Evolutionary conservation across 805 yeast species (phyloP).

Genomic region (Ogataea methylovora): DNA sequence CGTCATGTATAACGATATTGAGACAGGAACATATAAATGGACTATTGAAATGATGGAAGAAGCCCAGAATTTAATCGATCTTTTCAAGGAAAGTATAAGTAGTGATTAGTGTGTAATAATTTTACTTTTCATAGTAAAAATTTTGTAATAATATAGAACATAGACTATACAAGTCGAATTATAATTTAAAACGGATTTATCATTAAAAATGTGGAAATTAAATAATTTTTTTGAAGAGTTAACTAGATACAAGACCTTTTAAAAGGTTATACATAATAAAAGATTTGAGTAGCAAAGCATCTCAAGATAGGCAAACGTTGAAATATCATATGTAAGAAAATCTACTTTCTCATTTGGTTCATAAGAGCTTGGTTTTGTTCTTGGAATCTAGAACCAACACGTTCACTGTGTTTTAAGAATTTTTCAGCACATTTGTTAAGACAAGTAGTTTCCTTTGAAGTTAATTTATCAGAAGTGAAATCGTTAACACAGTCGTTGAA

Average conservation of each 20-base stretch:
- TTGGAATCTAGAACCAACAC: slow-evolving; percentile 98
- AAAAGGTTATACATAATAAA: too few relatives aligned
- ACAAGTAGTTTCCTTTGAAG: slow-evolving; percentile 80
- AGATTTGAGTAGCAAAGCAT: too few relatives aligned
- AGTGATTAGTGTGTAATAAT: too few relatives aligned
- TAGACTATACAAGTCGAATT: too few relatives aligned
- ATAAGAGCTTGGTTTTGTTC: slow-evolving; percentile 81
- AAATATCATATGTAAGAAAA: too few relatives aligned
- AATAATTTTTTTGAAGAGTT: too few relatives aligned
- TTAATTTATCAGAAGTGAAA: slow-evolving; percentile 85
- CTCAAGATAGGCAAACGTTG: too few relatives aligned
- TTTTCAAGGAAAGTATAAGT: slow-evolving; percentile 42
- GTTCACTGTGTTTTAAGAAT: slow-evolving; percentile 95
- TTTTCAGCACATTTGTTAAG: slow-evolving; percentile 91
- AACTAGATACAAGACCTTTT: too few relatives aligned
- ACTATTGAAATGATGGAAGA: slow-evolving; percentile 68
- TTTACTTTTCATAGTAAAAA: too few relatives aligned
- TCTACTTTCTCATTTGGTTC: slow-evolving; percentile 50
- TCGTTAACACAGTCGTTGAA: slow-evolving; percentile 97
- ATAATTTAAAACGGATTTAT: too few relatives aligned
- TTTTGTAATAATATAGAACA: too few relatives aligned
- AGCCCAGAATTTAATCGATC: slow-evolving; percentile 44
- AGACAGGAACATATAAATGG: slow-evolving; percentile 53
- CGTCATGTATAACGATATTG: slow-evolving; percentile 69
- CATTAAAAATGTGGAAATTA: too few relatives aligned